Conservation (phyloP, 352 stramenopile species). For the Phytophthora constricta region DNA sequence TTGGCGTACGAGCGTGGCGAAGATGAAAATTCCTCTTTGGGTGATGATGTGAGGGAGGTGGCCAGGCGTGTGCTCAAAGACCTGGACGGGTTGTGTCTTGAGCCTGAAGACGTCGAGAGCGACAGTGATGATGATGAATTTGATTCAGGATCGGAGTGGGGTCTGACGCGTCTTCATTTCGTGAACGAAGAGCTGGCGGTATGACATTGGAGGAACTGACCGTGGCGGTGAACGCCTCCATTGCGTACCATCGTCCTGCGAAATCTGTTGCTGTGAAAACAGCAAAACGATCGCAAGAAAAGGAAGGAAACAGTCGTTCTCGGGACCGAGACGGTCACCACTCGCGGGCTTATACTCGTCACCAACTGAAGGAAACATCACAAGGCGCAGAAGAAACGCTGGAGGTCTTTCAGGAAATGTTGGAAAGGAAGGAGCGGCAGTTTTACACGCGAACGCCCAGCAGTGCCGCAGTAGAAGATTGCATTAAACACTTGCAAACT, state of each 20-base stretch:
- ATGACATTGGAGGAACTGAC: constrained; percentile 60
- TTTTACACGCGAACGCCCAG: constrained; percentile 24
- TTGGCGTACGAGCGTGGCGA: background rate
- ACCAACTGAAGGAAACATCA: background rate
- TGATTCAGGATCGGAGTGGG: constrained; percentile 17
- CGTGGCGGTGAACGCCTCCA: constrained; percentile 63
- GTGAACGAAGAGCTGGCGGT: constrained; percentile 10
- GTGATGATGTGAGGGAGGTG: constrained; percentile 26
- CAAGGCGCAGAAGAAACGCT: constrained; percentile 8
- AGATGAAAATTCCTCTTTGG: constrained; percentile 4
- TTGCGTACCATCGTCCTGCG: constrained; percentile 47
- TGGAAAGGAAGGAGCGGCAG: constrained; percentile 32
- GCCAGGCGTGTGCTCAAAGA: constrained; percentile 55
- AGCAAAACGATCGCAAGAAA: background rate
- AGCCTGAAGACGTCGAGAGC: constrained; percentile 16
- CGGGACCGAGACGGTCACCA: background rate
- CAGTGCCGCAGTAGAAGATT: background rate
- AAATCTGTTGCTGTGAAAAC: background rate
- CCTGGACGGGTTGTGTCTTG: constrained; percentile 56
- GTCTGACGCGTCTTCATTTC: background rate
- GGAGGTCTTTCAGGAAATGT: constrained; percentile 30
- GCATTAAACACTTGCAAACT: background rate
- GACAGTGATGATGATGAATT: constrained; percentile 14
- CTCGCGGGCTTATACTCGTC: background rate
- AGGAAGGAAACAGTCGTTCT: background rate